phyloP scores from a whole-genome alignment of 139 green algal genomes.

The Tetraselmis chui region DNA sequence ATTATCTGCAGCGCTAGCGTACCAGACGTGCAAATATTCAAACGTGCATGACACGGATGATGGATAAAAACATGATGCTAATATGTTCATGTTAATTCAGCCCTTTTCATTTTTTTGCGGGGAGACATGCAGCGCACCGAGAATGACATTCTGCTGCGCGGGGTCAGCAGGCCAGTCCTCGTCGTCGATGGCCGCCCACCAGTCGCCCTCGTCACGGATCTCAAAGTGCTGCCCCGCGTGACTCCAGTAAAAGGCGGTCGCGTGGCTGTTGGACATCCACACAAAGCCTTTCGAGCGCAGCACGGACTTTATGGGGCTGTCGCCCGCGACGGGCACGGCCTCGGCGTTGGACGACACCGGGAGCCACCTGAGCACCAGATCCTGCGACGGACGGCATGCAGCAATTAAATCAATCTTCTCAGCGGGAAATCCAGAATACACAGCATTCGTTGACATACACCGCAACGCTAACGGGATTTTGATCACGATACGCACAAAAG shows the following conservation, averaged over 20 bases:
- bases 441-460: too few species aligned
- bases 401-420: too few species aligned
- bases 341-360: constrained; percentile 66
- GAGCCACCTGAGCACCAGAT: constrained; percentile 82
- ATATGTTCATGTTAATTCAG: neutral
- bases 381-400: constrained; percentile 54
- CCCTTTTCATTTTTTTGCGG: neutral
- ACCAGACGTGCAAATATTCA: too few species aligned
- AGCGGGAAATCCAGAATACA: too few species aligned
- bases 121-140: constrained; percentile 13
- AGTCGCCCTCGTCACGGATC: constrained; percentile 80
- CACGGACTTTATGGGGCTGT: constrained; percentile 73
- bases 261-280: constrained; percentile 80
- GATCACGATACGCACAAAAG: too few species aligned
- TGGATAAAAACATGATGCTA: too few species aligned
- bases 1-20: too few species aligned
- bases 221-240: constrained; percentile 92
- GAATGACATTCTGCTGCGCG: constrained; percentile 53
- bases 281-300: constrained; percentile 90
- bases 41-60: too few species aligned
- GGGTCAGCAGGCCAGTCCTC: constrained; percentile 67
- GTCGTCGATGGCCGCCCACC: constrained; percentile 58
- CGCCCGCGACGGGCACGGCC: constrained; percentile 11
- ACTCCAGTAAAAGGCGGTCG: constrained; percentile 81
- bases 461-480: too few species aligned